Base-by-base conservation (phyloP, 306 rosid genomes). In the Betula pendula region DNA sequence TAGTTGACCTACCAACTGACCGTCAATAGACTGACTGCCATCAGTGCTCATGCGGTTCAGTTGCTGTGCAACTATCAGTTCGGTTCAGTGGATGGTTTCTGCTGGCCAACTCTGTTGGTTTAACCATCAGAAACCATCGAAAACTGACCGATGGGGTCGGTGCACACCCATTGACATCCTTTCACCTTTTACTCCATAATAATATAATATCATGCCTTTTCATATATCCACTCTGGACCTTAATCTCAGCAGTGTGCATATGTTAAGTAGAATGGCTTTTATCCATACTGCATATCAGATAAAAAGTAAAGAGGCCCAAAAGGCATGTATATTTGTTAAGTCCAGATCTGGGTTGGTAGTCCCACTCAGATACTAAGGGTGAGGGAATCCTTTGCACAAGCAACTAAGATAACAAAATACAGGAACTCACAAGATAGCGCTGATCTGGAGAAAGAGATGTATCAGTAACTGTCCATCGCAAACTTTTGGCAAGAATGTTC, bases 391-490 rank as follows among this genome's bases (percentile, higher is more conserved):
- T 24, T 3, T 22, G 20, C 27, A n/a, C 29, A 22, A 19, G 35
- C 66, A 59, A 59, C 19, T 27, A 27, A 59, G 38, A 10, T 13
- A 24, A 59, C 24, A 13, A 58, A 1, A 59, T 24, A 59, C 10
- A 33, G 48, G 70, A 80, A 83, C 97, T 92, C 79, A 95, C 98
- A 82, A 95, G 97, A 87, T 85, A 73, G 68, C 74, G 72, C 75
- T 80, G 91, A 84, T 95, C 92, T 0, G 96, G 96, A 68, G 96
- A 95, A 77, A 95, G 95, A 81, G 97, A 89, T 13, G 97, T 89
- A 83, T 95, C 98, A 14, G 98, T 95, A 68, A 95, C 84, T 48
- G 98, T 92, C 98, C 98, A 95, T 43, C 90, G 84, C 87, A 95
- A 79, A 80, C 85, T 84, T 87, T 84, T 88, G 60, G 96, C 93